phyloP scores from a whole-genome alignment of 73 alveolate genomes.

The Paramecium sonneborni region DNA sequence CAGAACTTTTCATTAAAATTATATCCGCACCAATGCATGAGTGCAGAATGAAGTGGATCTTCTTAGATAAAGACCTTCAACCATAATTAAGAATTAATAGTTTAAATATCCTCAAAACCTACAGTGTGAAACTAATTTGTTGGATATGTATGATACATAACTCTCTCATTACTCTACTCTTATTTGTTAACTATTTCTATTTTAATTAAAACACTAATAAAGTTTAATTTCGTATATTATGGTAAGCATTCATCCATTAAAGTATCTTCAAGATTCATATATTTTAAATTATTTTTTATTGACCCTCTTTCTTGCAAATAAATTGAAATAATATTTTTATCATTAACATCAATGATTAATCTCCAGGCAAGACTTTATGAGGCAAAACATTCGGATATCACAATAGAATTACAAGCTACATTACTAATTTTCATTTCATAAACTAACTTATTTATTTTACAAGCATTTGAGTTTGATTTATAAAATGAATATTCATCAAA shows the following conservation, averaged over 20 bases:
- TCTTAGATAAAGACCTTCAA: not conserved
- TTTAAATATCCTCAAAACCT: not conserved
- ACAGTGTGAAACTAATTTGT: slow-evolving; percentile 12
- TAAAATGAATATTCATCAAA: slow-evolving; percentile 43
- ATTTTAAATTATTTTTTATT: slow-evolving; percentile 6
- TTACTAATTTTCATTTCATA: slow-evolving; percentile 24
- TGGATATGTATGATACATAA: not conserved
- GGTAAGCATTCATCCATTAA: not conserved
- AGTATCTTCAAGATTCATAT: slow-evolving; percentile 9
- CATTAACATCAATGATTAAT: not conserved
- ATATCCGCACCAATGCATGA: slow-evolving; percentile 10
- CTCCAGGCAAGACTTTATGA: slow-evolving; percentile 46
- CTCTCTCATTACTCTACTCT: not conserved
- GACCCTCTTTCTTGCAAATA: slow-evolving; percentile 18
- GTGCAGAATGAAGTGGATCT: slow-evolving; percentile 42
- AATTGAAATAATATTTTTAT: not conserved
- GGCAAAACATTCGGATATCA: slow-evolving; percentile 8
- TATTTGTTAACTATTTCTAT: not conserved
- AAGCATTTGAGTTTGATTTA: not conserved
- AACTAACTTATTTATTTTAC: not conserved
- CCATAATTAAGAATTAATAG: not conserved
- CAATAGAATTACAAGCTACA: not conserved
- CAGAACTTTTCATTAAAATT: not conserved
- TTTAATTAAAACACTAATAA: not conserved
- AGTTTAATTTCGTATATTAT: not conserved